These are phyloP conservation scores for Aspergillus persii DNA, from an alignment of 2,329 filamentous ascomycete species.

Conservation along the genomic window DNA sequence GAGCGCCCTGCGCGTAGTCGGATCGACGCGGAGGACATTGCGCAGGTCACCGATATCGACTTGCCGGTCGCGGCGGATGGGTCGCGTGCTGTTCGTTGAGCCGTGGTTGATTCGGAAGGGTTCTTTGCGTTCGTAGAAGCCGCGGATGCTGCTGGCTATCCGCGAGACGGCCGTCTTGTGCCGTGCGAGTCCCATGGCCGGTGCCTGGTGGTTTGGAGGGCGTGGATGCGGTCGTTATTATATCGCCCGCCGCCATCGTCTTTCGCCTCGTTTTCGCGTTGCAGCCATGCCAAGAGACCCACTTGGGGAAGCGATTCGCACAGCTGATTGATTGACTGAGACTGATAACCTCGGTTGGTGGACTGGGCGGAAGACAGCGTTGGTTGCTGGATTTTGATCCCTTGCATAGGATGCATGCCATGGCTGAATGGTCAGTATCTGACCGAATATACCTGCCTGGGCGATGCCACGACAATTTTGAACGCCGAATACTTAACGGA, in stretches of 20 bases:
- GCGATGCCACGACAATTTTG: too few relatives aligned
- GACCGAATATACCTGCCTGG: too few relatives aligned
- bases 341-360: not conserved
- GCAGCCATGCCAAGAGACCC: not conserved
- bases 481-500: too few relatives aligned
- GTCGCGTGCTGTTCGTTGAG: conserved; percentile 72
- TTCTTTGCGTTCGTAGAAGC: conserved; percentile 3
- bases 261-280: not conserved
- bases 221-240: not conserved
- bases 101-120: conserved; percentile 74
- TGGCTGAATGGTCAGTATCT: too few relatives aligned
- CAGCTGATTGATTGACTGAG: not conserved
- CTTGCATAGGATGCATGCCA: not conserved
- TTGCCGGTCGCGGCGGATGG: conserved; percentile 39
- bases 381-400: not conserved
- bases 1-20: conserved; percentile 52
- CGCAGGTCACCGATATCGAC: conserved; percentile 67
- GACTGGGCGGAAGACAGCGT: not conserved
- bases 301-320: not conserved
- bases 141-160: conserved; percentile 11
- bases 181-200: conserved; percentile 8
- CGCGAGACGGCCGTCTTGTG: conserved; percentile 12
- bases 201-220: not conserved
- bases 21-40: conserved; percentile 62
- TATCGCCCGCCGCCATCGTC: not conserved